Evolutionary conservation across 2,329 filamentous ascomycete species (phyloP).

Genomic region (Diatrype stigma): DNA sequence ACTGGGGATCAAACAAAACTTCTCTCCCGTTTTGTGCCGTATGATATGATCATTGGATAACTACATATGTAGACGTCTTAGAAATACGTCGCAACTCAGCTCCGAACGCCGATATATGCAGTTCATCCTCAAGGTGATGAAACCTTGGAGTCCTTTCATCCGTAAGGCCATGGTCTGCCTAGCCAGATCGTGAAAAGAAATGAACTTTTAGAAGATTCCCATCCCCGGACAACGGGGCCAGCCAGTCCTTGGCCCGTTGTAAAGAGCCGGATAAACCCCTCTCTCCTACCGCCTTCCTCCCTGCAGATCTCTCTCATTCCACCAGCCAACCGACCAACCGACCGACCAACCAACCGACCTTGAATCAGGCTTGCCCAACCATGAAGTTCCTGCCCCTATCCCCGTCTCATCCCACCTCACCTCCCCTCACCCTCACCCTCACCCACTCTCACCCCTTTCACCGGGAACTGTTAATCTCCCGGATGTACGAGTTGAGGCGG

Average conservation of each 20-base stretch:
- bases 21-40: not conserved
- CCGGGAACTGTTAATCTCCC: constrained; percentile 60
- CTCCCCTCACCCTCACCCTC: constrained; percentile 6
- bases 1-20: not conserved
- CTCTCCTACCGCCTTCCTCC: not conserved
- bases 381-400: no score
- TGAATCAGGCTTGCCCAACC: no score
- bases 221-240: no score
- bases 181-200: no score
- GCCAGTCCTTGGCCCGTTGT: no score
- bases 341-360: no score
- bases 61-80: constrained; percentile 24
- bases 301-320: not conserved
- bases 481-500: constrained; percentile 75
- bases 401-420: not conserved
- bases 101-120: constrained; percentile 1
- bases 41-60: constrained; percentile 1
- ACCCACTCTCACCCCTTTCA: constrained; percentile 30
- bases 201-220: no score
- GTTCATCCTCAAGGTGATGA: not conserved
- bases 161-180: no score
- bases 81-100: not conserved
- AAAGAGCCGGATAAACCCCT: no score
- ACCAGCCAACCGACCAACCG: not conserved
- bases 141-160: not conserved